Evolutionary conservation across 805 yeast genomes (phyloP).

Genomic region (Ogataea philodendri): DNA sequence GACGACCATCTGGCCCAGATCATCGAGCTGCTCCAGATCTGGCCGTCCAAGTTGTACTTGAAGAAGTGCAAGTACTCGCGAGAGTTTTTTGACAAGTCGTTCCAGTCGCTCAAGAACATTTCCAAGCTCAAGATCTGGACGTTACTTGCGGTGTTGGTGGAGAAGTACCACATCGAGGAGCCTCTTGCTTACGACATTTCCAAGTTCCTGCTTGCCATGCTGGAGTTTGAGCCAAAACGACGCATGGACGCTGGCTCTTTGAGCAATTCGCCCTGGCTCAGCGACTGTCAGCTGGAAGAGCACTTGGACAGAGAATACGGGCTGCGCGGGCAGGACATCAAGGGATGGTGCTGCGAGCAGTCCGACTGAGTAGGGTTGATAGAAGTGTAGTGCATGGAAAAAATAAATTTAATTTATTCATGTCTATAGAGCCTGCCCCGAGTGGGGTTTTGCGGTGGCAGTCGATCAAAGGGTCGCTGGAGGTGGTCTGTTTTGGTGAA

Average conservation of each 20-base stretch:
- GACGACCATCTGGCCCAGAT: constrained; percentile 66
- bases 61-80: constrained; percentile 39
- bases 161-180: constrained; percentile 46
- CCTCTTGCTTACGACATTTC: constrained; percentile 39
- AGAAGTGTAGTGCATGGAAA: constrained; percentile 1
- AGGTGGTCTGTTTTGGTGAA: constrained; percentile 11
- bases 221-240: constrained; percentile 45
- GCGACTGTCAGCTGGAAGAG: constrained; percentile 26
- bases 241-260: constrained; percentile 56
- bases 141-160: constrained; percentile 46
- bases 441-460: constrained; percentile 1
- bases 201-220: constrained; percentile 50
- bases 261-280: constrained; percentile 54
- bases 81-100: constrained; percentile 40
- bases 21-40: constrained; percentile 45
- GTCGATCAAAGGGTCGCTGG: constrained; percentile 12
- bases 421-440: constrained; percentile 12
- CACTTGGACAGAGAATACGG: constrained; percentile 30
- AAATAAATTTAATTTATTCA: constrained; percentile 2
- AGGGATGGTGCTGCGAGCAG: constrained; percentile 30
- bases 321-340: constrained; percentile 33
- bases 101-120: constrained; percentile 40
- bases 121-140: constrained; percentile 51
- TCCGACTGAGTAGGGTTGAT: constrained; percentile 6
- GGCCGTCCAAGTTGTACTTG: constrained; percentile 40